A percentile compares a stretch with the other conserved stretches of the same genome.
These are phyloP conservation scores for Solanum phureja DNA, from an alignment of 257 asterid species.

Conservation along the genomic window DNA sequence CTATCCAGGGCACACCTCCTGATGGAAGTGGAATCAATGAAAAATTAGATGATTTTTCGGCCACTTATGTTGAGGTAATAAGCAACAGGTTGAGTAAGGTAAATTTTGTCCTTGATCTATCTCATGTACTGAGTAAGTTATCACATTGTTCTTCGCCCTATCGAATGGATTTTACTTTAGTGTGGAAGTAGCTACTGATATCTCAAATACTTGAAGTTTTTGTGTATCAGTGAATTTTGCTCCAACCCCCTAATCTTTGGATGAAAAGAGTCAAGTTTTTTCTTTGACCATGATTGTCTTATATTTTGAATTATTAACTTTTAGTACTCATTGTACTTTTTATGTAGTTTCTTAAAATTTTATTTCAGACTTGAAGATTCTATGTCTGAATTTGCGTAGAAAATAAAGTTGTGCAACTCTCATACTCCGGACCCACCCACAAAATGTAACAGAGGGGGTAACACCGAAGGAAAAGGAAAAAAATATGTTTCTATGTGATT, in stretches of 20 bases:
- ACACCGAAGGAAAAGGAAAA: no score
- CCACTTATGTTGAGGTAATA: conserved; percentile 40
- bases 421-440: not conserved
- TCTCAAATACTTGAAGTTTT: not conserved
- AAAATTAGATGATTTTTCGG: conserved; percentile 28
- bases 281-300: not conserved
- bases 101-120: conserved; percentile 59
- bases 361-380: no score
- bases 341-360: not conserved
- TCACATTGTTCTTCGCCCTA: not conserved
- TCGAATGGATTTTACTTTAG: not conserved
- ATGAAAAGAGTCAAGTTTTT: not conserved
- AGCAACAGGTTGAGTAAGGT: conserved; percentile 22
- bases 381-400: no score
- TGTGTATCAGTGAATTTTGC: not conserved
- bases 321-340: not conserved
- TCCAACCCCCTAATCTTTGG: not conserved
- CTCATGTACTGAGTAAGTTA: conserved; percentile 38
- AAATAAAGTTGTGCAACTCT: no score
- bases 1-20: conserved; percentile 34
- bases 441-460: no score
- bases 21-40: conserved; percentile 45
- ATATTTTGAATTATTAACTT: not conserved
- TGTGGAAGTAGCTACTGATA: not conserved
- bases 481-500: no score